Percentiles rank a stretch among this genome's conserved stretches.
These are phyloP conservation scores for Eimeria maxima DNA, from an alignment of 169 alveolate genomes.

Conservation along the genomic window DNA sequence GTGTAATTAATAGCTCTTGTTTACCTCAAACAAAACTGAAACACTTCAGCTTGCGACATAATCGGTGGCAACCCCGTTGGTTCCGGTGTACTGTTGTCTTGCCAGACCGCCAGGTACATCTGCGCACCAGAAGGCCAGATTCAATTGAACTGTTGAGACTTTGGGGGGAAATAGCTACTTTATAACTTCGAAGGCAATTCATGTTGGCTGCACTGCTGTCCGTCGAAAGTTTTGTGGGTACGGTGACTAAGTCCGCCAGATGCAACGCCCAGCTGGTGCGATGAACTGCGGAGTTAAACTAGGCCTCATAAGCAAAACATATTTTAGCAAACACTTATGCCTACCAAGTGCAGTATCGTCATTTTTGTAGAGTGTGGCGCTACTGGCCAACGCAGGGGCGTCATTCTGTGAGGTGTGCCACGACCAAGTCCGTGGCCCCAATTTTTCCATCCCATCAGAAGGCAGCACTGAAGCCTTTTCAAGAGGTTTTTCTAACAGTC, in stretches of 20 bases:
- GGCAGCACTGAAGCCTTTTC: background rate
- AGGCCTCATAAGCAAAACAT: background rate
- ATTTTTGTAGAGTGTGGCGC: conserved; percentile 1
- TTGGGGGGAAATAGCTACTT: background rate
- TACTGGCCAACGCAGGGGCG: background rate
- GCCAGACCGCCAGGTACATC: background rate
- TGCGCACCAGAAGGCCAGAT: conserved; percentile 22
- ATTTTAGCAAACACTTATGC: background rate
- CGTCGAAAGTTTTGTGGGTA: background rate
- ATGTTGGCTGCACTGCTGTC: background rate
- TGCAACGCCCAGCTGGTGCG: conserved; percentile 69
- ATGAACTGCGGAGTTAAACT: background rate
- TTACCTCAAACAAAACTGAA: background rate
- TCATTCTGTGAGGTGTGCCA: background rate
- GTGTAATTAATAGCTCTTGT: background rate
- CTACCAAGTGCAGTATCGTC: background rate
- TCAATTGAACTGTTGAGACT: background rate
- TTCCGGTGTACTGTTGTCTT: conserved; percentile 2
- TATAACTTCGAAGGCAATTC: conserved; percentile 16
- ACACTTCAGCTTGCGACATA: background rate
- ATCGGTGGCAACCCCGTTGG: background rate
- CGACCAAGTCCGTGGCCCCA: background rate
- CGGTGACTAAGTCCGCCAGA: conserved; percentile 35
- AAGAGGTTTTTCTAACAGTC: background rate
- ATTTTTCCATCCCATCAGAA: background rate